phyloP scores from a whole-genome alignment of 1,139 yeast species.

The Blastobotrys indianensis region DNA sequence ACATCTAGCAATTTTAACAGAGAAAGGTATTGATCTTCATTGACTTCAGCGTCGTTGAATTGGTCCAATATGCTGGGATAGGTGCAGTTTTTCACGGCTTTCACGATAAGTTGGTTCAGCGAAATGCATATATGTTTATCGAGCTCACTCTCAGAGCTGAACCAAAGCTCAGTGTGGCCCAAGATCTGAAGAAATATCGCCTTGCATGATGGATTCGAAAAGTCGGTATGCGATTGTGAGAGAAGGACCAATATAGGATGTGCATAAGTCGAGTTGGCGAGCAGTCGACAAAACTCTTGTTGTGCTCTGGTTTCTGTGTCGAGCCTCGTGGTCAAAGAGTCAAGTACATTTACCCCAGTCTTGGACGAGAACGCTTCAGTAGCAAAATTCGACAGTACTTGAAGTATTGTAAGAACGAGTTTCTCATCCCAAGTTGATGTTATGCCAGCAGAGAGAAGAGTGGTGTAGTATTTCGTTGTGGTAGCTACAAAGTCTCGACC shows the following conservation, averaged over 20 bases:
- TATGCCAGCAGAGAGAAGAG: too few species aligned
- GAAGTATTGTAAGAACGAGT: conserved; percentile 15
- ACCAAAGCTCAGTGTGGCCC: conserved; percentile 19
- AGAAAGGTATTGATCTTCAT: conserved; percentile 18
- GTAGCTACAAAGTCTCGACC: too few species aligned
- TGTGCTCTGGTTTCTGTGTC: neutral
- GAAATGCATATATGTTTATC: too few species aligned
- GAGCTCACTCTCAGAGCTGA: too few species aligned
- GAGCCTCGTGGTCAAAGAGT: neutral
- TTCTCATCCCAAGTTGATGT: conserved; percentile 14
- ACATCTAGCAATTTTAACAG: conserved; percentile 24
- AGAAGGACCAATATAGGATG: conserved; percentile 11
- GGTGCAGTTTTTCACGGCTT: too few species aligned
- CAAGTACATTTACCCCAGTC: neutral
- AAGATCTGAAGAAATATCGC: conserved; percentile 15
- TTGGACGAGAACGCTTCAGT: conserved; percentile 3
- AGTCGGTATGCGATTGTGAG: neutral
- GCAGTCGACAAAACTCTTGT: neutral
- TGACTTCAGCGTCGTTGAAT: conserved; percentile 4
- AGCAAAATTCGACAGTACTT: conserved; percentile 20
- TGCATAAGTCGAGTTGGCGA: conserved; percentile 3
- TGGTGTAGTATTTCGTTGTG: too few species aligned
- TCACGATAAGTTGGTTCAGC: too few species aligned
- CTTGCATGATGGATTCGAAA: conserved; percentile 12
- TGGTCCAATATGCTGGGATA: too few species aligned